These are phyloP conservation scores for Pleodorina starrii DNA, from an alignment of 139 green algal genomes.

Conservation along the genomic window DNA sequence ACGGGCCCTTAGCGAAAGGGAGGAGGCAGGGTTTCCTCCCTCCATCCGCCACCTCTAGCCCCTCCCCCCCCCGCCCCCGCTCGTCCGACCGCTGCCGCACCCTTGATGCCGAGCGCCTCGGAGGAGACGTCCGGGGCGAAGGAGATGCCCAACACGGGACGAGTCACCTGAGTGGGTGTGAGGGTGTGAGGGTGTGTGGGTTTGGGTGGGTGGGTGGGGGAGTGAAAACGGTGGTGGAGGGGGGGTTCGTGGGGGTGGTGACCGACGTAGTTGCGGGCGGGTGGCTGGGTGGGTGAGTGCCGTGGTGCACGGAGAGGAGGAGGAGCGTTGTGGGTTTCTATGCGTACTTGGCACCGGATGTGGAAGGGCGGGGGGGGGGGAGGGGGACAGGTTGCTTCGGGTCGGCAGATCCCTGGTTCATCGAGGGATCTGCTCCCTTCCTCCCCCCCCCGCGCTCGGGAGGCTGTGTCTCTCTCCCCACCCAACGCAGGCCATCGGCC, in stretches of 20 bases:
- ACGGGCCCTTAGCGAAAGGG: no score
- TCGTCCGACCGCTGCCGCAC: no score
- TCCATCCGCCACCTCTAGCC: no score
- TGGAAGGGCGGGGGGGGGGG: no score
- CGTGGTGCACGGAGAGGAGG: no score
- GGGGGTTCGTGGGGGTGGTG: neutral
- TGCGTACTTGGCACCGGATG: no score
- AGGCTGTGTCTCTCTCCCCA: neutral
- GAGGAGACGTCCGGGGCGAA: constrained; percentile 90
- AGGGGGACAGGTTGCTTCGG: no score
- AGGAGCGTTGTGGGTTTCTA: no score
- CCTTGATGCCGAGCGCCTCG: constrained; percentile 76
- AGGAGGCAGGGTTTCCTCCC: neutral
- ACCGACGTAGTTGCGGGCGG: no score
- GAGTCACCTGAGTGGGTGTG: constrained; percentile 59
- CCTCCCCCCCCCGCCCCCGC: neutral
- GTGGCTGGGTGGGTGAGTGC: no score
- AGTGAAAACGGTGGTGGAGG: neutral
- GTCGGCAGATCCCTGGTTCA: no score
- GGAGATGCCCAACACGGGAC: constrained; percentile 91
- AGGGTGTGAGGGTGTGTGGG: neutral
- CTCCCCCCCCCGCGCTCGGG: neutral
- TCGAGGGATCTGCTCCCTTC: no score
- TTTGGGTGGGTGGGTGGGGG: neutral
- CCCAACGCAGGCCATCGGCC: neutral